phyloP scores from a whole-genome alignment of 768 basidiomycete species.

The Agaricus blazei region DNA sequence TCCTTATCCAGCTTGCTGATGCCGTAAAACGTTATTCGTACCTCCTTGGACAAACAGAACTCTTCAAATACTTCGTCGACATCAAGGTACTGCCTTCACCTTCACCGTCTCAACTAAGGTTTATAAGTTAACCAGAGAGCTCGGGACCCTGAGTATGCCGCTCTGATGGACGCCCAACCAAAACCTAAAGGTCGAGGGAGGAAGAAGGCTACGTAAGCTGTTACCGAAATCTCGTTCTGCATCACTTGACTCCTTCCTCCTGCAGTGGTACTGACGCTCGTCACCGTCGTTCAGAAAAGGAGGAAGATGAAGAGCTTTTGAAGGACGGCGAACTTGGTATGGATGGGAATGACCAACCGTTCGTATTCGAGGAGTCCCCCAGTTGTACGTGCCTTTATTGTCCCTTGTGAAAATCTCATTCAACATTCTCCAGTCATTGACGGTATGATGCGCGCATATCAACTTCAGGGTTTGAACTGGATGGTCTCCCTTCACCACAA shows the following conservation, averaged over 20 bases:
- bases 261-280: constrained; percentile 70
- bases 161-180: constrained; percentile 80
- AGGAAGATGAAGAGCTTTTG: constrained; percentile 94
- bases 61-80: constrained; percentile 98
- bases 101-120: neutral
- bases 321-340: constrained; percentile 79
- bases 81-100: constrained; percentile 61
- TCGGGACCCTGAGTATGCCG: constrained; percentile 91
- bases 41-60: constrained; percentile 94
- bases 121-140: constrained; percentile 47
- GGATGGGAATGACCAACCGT: constrained; percentile 84
- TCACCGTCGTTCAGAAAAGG: constrained; percentile 95
- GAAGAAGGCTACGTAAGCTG: constrained; percentile 52
- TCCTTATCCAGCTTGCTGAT: constrained; percentile 64
- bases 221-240: neutral
- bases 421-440: constrained; percentile 59
- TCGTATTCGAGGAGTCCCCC: constrained; percentile 92
- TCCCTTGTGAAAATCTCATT: constrained; percentile 6
- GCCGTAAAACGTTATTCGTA: constrained; percentile 97
- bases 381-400: constrained; percentile 53
- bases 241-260: neutral
- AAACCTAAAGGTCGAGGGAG: constrained; percentile 82
- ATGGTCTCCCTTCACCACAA: constrained; percentile 96
- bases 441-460: constrained; percentile 89
- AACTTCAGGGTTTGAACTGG: constrained; percentile 95